phyloP scores from a whole-genome alignment of 495 filamentous ascomycete species.

The Hypoxylon rickii region DNA sequence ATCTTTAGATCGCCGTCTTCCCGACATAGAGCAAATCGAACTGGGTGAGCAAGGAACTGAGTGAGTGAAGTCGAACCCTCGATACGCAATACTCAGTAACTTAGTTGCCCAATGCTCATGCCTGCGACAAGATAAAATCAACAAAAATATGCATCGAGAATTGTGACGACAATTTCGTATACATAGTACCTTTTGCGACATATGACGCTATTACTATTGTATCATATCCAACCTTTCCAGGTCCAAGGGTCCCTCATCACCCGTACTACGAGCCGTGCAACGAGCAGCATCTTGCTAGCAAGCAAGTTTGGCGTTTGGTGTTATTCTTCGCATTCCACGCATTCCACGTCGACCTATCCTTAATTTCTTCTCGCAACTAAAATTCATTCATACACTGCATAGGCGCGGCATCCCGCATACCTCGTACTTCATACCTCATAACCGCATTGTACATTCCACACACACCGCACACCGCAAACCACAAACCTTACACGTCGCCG shows the following conservation, averaged over 20 bases:
- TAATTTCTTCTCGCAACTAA: neutral
- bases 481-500: no score
- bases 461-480: neutral
- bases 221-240: conserved; percentile 11
- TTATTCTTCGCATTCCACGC: conserved; percentile 14
- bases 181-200: conserved; percentile 17
- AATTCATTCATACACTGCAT: no score
- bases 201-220: conserved; percentile 16
- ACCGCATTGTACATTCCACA: no score
- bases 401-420: no score
- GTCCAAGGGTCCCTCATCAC: conserved; percentile 12
- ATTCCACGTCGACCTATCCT: neutral
- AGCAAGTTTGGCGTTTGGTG: conserved; percentile 16
- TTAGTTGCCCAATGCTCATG: no score
- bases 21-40: neutral
- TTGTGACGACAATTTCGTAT: conserved; percentile 7
- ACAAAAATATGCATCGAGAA: conserved; percentile 19
- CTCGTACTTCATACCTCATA: no score
- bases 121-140: conserved; percentile 24
- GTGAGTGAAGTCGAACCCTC: conserved; percentile 15
- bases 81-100: no score
- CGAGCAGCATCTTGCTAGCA: no score
- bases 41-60: conserved; percentile 4
- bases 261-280: neutral
- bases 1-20: conserved; percentile 25